Percentiles rank a stretch among this genome's conserved stretches.
Conservation (phyloP, 345 rosid genomes). For the Bruguiera gymnorhiza region DNA sequence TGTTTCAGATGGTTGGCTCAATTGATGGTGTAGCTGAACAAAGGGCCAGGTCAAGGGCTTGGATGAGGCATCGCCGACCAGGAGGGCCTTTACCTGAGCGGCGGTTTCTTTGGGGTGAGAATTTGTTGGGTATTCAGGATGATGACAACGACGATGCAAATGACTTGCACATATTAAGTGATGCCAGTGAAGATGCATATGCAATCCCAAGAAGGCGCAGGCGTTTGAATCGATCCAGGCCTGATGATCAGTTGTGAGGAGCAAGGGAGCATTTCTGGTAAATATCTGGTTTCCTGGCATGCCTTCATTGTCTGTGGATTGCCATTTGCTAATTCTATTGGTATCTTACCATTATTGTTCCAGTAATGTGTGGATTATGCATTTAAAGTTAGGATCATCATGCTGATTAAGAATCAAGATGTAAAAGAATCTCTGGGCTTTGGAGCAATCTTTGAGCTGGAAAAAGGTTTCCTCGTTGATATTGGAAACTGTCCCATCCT, state of each 20-base stretch:
- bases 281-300: slow-evolving; percentile 30
- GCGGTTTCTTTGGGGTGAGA: slow-evolving; percentile 86
- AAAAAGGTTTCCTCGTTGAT: no score
- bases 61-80: slow-evolving; percentile 68
- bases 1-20: slow-evolving; percentile 85
- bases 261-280: slow-evolving; percentile 34
- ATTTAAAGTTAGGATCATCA: background rate
- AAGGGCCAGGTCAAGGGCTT: slow-evolving; percentile 65
- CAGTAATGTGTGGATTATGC: slow-evolving; percentile 8
- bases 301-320: slow-evolving; percentile 18
- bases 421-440: background rate
- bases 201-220: slow-evolving; percentile 65
- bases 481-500: no score
- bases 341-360: slow-evolving; percentile 19
- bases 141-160: slow-evolving; percentile 44
- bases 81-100: slow-evolving; percentile 55
- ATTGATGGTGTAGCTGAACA: slow-evolving; percentile 51
- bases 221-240: slow-evolving; percentile 63
- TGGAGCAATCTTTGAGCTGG: no score
- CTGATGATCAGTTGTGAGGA: slow-evolving; percentile 55
- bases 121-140: slow-evolving; percentile 73
- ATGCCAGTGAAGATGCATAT: slow-evolving; percentile 48
- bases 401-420: slow-evolving; percentile 7
- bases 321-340: slow-evolving; percentile 20
- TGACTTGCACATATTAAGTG: slow-evolving; percentile 45